A percentile compares a stretch with the other conserved stretches of the same genome.
These are phyloP conservation scores for Penstemon eatonii DNA, from an alignment of 257 asterid species.

Conservation along the genomic window DNA sequence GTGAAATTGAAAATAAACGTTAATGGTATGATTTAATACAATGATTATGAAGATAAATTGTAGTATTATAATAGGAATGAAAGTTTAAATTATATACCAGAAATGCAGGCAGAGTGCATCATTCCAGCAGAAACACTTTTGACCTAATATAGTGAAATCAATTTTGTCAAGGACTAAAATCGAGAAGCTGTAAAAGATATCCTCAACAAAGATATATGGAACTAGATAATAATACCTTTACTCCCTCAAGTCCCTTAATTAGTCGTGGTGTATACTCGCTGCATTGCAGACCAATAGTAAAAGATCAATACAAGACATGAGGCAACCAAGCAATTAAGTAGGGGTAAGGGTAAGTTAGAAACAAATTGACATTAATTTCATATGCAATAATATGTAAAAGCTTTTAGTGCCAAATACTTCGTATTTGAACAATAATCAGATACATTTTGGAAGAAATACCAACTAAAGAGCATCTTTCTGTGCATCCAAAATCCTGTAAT, in stretches of 20 bases:
- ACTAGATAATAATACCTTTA: conserved; percentile 50
- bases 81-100: conserved; percentile 48
- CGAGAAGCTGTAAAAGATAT: conserved; percentile 19
- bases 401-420: not conserved
- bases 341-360: not conserved
- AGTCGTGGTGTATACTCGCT: conserved; percentile 92
- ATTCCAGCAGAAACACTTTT: conserved; percentile 88
- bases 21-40: conserved; percentile 22
- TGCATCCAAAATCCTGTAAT: not conserved
- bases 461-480: not conserved
- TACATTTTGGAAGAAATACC: not conserved
- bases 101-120: conserved; percentile 88
- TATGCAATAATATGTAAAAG: not conserved
- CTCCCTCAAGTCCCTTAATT: conserved; percentile 80
- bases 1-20: conserved; percentile 34
- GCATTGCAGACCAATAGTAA: conserved; percentile 32
- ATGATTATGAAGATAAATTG: conserved; percentile 14
- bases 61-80: conserved; percentile 14
- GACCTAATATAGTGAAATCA: conserved; percentile 51
- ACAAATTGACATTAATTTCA: not conserved
- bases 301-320: conserved; percentile 19
- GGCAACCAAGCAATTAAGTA: conserved; percentile 6
- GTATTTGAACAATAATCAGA: conserved; percentile 16
- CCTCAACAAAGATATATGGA: conserved; percentile 12
- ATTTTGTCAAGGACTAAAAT: conserved; percentile 20